Conservation (phyloP, 2,329 filamentous ascomycete species). For the Calonectria crousiana region DNA sequence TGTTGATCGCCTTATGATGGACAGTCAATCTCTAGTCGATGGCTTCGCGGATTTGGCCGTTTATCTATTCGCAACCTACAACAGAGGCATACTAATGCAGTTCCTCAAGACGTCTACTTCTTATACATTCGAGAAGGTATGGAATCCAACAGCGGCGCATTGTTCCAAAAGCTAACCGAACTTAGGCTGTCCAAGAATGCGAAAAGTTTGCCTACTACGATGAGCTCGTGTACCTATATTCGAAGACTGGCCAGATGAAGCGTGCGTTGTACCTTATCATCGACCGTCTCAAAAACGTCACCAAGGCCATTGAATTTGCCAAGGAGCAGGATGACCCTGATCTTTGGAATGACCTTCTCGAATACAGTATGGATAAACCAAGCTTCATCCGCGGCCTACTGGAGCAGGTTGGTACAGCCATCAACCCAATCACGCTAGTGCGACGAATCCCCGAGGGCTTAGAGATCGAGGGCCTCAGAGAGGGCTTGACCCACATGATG, state of each 20-base stretch:
- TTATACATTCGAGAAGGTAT: constrained; percentile 85
- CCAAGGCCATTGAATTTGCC: constrained; percentile 92
- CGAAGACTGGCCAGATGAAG: constrained; percentile 95
- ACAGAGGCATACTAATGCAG: constrained; percentile 84
- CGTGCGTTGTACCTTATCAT: constrained; percentile 93
- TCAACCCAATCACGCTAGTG: constrained; percentile 92
- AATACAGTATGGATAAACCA: constrained; percentile 98
- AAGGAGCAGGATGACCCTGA: constrained; percentile 94
- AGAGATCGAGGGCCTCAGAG: constrained; percentile 89
- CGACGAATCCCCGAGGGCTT: constrained; percentile 91
- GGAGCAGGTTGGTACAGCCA: constrained; percentile 92
- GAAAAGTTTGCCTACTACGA: constrained; percentile 85
- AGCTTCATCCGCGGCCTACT: constrained; percentile 92
- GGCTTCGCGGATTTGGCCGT: constrained; percentile 89
- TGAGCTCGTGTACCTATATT: constrained; percentile 95
- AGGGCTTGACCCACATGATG: constrained; percentile 90
- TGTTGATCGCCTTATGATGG: constrained; percentile 67
- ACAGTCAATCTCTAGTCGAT: constrained; percentile 79
- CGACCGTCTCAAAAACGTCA: constrained; percentile 90
- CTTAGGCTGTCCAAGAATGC: constrained; percentile 78
- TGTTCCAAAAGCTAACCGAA: constrained; percentile 24
- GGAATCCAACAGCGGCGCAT: background rate
- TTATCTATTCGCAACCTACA: constrained; percentile 86
- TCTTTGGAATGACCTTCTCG: constrained; percentile 93
- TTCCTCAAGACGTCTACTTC: constrained; percentile 87